Evolutionary conservation across 2,329 filamentous ascomycete species (phyloP), one percentile per base, ranked within the genome.

Genomic region (Ceratocystiopsis sp.): DNA sequence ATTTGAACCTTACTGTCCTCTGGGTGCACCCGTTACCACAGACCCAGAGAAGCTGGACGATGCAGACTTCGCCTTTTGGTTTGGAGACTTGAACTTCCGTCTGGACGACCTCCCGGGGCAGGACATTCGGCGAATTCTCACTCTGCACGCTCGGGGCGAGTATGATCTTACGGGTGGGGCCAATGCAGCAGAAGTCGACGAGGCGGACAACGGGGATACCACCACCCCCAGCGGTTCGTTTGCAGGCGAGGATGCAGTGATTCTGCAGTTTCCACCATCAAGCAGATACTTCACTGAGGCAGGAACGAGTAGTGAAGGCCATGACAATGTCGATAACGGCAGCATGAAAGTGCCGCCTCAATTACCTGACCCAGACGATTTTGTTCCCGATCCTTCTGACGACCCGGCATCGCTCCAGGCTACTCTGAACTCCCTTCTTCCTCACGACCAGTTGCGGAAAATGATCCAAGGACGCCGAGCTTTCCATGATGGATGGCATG

Each of bases 41-140:
- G 74, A 79, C 18, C 64, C 69, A 1, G 76, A 82, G 42, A 73
- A 67, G 34, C 79, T 98, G 49, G 87, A 84, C 1, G 83, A 93
- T 35, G 89, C 93, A 50, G 91, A 98, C 55, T 86, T 95, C 61
- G 77, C 79, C 0, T 95, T 98, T 55, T 96, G 89, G 85, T 84
- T 94, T 54, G 91, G 91, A 8, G 91, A 98, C 58, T 68, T 98
- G 37, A 98, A 98, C 57, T 98, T 95, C 56, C 76, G 91, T 32
- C 69, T 98, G 1, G 84, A 93, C 41, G 84, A 80, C 38, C 73
- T 96, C 40, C 84, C 89, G 0, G 87, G 86, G 1, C 82, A 91
- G 35, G 91, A 98, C 57, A 91, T 98, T 39, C 74, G 89, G 32
- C 75, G 82, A 40, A 64, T 96, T 8, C 67, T 98, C 35, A 82